Evolutionary conservation across 768 basidiomycete genomes (phyloP), one percentile per base, ranked within the genome.

Genomic region (Pulveroboletus ravenelii): DNA sequence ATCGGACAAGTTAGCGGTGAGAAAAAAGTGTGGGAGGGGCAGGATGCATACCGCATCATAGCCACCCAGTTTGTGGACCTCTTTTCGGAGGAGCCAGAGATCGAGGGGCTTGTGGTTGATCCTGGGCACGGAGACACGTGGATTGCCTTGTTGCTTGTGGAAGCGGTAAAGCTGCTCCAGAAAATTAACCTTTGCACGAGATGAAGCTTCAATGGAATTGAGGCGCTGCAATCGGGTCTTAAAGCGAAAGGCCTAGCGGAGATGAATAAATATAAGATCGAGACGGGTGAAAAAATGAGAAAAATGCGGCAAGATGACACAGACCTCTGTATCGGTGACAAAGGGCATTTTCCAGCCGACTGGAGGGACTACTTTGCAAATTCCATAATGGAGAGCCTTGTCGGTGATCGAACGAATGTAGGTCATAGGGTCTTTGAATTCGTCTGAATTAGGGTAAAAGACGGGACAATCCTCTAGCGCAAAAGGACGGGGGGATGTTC

Each of bases 141-240:
- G 77, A 66, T 93, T 92, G 42, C 92, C 92, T 72, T 94, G 93
- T 68, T 97, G 94, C 61, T 89, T 87, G 72, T 98, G 96, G 69
- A 88, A 99, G 60, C 91, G 87, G 70, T 94, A 94, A 43, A 99
- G 79, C 70, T 96, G 93, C 68, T 98, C 95, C 58, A 97, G 72
- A 71, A 96, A 98, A 74, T 96, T 98, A 68, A 98, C 73, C 71
- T 94, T 96, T 45, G 96, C 95, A 59, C 96, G 78, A 53, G 93
- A 94, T 32, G 94, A 89, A 14, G 96, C 96, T 72, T 98, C 95
- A 57, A 99, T 92, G 55, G 91, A 93, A 69, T 97, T 97, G 62
- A 99, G 77, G 55, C 89, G 84, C 69, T 96, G 93, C 38, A 98
- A 72, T 45, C 96, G 85, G 45, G 95, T 99, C 71, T 90, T 91